Base-by-base conservation (phyloP, 345 rosid species). In the Bruguiera sexangula region DNA sequence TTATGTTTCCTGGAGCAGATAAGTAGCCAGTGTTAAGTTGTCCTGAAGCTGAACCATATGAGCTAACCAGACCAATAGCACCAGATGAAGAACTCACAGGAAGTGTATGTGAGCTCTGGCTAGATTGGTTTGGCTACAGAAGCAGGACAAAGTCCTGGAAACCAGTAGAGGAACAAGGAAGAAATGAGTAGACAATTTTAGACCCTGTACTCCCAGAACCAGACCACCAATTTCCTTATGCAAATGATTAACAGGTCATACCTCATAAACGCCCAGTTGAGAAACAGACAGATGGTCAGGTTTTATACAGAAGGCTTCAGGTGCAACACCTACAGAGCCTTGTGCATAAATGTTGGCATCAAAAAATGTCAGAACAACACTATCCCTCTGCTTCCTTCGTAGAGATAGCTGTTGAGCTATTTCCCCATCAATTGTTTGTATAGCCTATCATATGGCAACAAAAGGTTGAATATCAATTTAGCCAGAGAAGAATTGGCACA, bases 211-310 rank as follows among this genome's bases (percentile, higher is more conserved):
- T 36, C 39, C 57, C 3, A 57, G 60, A n/a, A 66, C 34, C 56
- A 66, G 18, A 66, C 34, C 56, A 66, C 53, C 60, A 50, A 31
- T 68, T 36, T 53, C 56, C 53, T 56, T 55, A 67, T 37, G 52
- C 52, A 62, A 75, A 68, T 62, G 20, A 60, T 20, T 32, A 80
- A 22, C 29, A 21, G 53, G 22, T 59, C 4, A 21, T 81, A 90
- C 99, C 97, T 95, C 97, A 62, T 95, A 95, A 78, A 95, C 99
- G 65, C 99, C 83, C 85, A 90, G 96, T 72, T 92, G 97, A 76
- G 97, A 85, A 48, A 80, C 61, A 30, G 99, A 85, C 73, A 92
- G 79, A 56, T 95, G 96, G 62, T 97, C 97, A 29, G 99, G 96
- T 73, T 90, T 92, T 20, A 96, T 96, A 50, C 96, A 91, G 31